Evolutionary conservation across 1,284 basidiomycete species (phyloP).

Genomic region (Sanghuangporus baumii): DNA sequence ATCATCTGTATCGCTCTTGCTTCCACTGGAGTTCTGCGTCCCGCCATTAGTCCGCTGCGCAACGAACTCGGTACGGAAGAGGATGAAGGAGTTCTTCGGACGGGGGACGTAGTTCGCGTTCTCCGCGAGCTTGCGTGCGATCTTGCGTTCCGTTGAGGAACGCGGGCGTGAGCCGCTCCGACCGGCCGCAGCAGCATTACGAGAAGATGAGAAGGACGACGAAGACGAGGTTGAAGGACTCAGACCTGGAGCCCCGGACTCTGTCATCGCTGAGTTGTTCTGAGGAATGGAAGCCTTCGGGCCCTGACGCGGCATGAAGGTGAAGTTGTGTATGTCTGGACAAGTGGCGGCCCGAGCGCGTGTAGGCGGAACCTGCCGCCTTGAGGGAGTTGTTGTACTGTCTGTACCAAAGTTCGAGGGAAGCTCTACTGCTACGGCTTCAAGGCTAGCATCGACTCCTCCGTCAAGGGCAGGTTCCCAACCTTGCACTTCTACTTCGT

Average conservation of each 20-base stretch:
- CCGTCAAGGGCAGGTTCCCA: slow-evolving; percentile 9
- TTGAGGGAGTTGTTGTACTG: background rate
- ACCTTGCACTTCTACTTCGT: slow-evolving; percentile 9
- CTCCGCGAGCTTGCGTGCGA: slow-evolving; percentile 27
- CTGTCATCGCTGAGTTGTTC: background rate
- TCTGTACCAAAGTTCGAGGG: background rate
- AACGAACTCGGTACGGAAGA: slow-evolving; percentile 78
- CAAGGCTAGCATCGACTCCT: background rate
- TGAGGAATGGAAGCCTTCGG: background rate
- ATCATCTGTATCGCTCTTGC: background rate
- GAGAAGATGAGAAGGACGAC: background rate
- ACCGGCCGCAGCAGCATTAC: slow-evolving; percentile 9
- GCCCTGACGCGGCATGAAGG: background rate
- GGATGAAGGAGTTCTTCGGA: slow-evolving; percentile 84
- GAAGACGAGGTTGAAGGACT: background rate
- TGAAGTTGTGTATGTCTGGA: background rate
- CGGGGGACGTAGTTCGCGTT: slow-evolving; percentile 70
- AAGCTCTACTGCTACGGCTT: background rate
- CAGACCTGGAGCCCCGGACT: background rate
- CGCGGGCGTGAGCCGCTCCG: background rate
- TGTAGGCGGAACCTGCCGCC: slow-evolving; percentile 10
- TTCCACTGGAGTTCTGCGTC: slow-evolving; percentile 16
- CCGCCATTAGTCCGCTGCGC: slow-evolving; percentile 28
- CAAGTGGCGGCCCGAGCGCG: background rate
- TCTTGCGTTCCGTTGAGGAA: slow-evolving; percentile 15